Percentiles rank a stretch among this genome's conserved stretches.
Evolutionary conservation across 768 basidiomycete genomes (phyloP).

Genomic region (Boletus barrowsii): DNA sequence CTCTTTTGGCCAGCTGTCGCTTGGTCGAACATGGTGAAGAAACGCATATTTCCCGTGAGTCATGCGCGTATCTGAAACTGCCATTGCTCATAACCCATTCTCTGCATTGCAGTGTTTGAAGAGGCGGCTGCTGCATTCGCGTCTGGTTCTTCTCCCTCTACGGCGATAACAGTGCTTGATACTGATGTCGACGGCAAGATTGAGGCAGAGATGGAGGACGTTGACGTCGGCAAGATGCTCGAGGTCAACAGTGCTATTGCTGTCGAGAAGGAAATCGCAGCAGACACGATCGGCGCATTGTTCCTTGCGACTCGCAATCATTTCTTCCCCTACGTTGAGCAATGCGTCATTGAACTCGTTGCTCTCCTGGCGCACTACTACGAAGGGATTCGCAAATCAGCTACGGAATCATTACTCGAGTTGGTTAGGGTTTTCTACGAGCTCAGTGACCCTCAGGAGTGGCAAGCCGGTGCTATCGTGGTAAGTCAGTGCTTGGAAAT

Average conservation of each 20-base stretch:
- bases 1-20: slow-evolving; percentile 76
- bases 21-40: slow-evolving; percentile 80
- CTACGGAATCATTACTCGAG: slow-evolving; percentile 83
- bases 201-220: slow-evolving; percentile 69
- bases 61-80: not conserved
- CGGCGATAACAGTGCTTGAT: slow-evolving; percentile 62
- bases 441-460: slow-evolving; percentile 75
- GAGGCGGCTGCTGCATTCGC: slow-evolving; percentile 63
- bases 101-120: slow-evolving; percentile 38
- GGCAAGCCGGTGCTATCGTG: slow-evolving; percentile 68
- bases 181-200: slow-evolving; percentile 51
- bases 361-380: slow-evolving; percentile 87
- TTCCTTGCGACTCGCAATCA: slow-evolving; percentile 77
- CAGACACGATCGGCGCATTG: slow-evolving; percentile 90
- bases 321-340: slow-evolving; percentile 91
- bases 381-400: slow-evolving; percentile 94
- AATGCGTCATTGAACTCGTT: slow-evolving; percentile 74
- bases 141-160: slow-evolving; percentile 70
- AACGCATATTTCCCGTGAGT: slow-evolving; percentile 41
- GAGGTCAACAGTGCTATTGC: slow-evolving; percentile 95
- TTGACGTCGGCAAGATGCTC: slow-evolving; percentile 83
- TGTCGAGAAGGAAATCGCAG: slow-evolving; percentile 98
- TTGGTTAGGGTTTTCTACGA: slow-evolving; percentile 92
- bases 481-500: slow-evolving; percentile 39
- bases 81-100: not conserved